phyloP scores from a whole-genome alignment of 306 rosid genomes.

The Erythrophleum fordii region DNA sequence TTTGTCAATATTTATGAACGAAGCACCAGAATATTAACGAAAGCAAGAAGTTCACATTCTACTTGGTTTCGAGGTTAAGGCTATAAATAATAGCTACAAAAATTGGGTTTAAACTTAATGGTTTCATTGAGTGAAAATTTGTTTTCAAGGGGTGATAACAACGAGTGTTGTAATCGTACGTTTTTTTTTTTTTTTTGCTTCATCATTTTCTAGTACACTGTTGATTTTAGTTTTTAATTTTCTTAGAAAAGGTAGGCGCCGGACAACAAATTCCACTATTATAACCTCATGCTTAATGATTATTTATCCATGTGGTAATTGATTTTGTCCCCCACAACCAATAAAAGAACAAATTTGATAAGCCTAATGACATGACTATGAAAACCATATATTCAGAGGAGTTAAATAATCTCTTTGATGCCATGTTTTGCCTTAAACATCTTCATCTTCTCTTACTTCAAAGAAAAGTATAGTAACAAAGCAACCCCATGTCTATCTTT shows the following conservation, averaged over 20 bases:
- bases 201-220: constrained; percentile 28
- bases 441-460: neutral
- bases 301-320: constrained; percentile 45
- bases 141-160: constrained; percentile 43
- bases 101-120: constrained; percentile 1
- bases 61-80: neutral
- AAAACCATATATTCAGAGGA: constrained; percentile 30
- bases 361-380: constrained; percentile 51
- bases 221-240: constrained; percentile 17
- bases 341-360: constrained; percentile 48
- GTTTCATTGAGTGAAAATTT: constrained; percentile 19
- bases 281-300: constrained; percentile 66
- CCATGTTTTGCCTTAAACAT: neutral
- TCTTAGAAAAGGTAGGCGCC: constrained; percentile 29
- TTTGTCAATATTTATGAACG: neutral
- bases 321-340: constrained; percentile 61
- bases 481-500: neutral
- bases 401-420: constrained; percentile 31
- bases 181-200: neutral
- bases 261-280: constrained; percentile 41
- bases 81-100: too few species aligned
- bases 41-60: neutral
- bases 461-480: neutral
- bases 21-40: constrained; percentile 1
- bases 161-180: constrained; percentile 27